Evolutionary conservation across 2,329 filamentous ascomycete species (phyloP), one percentile per base, ranked within the genome.

Genomic region (Pseudogymnoascus sp.): DNA sequence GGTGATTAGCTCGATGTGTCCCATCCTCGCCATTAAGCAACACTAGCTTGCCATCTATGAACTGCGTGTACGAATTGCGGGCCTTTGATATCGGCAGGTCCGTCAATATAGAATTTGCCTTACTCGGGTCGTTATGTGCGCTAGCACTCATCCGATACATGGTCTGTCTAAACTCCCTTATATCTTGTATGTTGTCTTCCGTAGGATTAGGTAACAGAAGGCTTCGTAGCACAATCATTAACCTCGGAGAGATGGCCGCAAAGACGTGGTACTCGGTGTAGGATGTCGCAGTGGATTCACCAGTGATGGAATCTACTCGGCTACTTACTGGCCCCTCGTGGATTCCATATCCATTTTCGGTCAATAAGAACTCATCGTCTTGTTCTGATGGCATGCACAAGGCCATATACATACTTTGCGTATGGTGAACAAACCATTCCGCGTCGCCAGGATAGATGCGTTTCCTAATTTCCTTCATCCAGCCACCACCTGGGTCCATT

Each of bases 311-410:
- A 38, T 65, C 57, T 4, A 33, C 2, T 8, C 3, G n/a, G 5
- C n/a, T n/a, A 7, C 50, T 57, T 7, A 57, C 50, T 33, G 50
- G 50, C 1, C 74, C 74, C 64, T 76, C 74, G 65, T 68, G 68
- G 36, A 76, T 67, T 59, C 65, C 66, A 65, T 72, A 75, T 23
- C 65, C 64, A 57, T 76, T 72, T 35, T 74, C 69, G 0, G 73
- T 75, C 60, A 76, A 65, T 15, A 76, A 26, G 50, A 75, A 76
- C 64, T 76, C 74, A 13, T 71, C 70, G 7, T 62, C 64, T 2
- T 26, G n/a, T 7, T 65, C 50, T 1, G 63, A 50, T 2, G 73
- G 72, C 60, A 69, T 72, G 61, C 72, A 74, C 23, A 75, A 65
- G 1, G 72, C 67, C 35, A 76, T 68, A 62, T 71, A 75, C 47